Base-by-base conservation (phyloP, 1,139 yeast species). In the Sugiyamaella sp. region DNA sequence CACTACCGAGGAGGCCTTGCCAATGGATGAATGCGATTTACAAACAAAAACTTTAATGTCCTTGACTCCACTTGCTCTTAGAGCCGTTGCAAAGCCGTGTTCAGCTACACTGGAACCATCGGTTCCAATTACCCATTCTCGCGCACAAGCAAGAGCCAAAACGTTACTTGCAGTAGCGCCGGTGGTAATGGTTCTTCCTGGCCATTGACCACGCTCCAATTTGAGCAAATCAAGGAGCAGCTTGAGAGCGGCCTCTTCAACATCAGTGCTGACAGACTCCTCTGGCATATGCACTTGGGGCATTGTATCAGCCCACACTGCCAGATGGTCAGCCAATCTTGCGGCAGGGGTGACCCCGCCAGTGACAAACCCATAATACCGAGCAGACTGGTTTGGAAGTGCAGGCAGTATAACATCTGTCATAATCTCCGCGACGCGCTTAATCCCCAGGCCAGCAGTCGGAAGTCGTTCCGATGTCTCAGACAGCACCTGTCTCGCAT, bases 291-390 rank as follows among this genome's bases (percentile, higher is more conserved):
- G 61, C 6, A 56, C 56, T 9, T 51, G 54, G 9, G 55, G 58
- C 45, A 62, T 64, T 35, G 63, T 63, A 51, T 65, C 68, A 38
- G 54, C 55, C 45, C 59, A 50, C 8, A 65, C 52, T 6, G 60
- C 66, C 22, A 63, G 37, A 38, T 58, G 59, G 51, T 65, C 68
- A 2, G 65, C 68, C 19, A 59, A 32, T 12, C 55, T 51, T n/a
- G 68, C 67, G 1, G 67, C 68, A 1, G 68, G 68, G 3, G 68
- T 65, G 16, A 54, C 62, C 2, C 67, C 67, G 3, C 68, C 68
- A 25, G 63, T 63, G 29, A 65, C 68, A 50, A 65, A 64, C 2
- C 68, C 68, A 39, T 64, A 63, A 51, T 62, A 65, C 33, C 60
- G 57, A 2, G 53, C 46, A n/a, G 61, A 48, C 32, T 64, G 67